Evolutionary conservation across 768 basidiomycete species (phyloP).

Genomic region (Coprinopsis cinerea): DNA sequence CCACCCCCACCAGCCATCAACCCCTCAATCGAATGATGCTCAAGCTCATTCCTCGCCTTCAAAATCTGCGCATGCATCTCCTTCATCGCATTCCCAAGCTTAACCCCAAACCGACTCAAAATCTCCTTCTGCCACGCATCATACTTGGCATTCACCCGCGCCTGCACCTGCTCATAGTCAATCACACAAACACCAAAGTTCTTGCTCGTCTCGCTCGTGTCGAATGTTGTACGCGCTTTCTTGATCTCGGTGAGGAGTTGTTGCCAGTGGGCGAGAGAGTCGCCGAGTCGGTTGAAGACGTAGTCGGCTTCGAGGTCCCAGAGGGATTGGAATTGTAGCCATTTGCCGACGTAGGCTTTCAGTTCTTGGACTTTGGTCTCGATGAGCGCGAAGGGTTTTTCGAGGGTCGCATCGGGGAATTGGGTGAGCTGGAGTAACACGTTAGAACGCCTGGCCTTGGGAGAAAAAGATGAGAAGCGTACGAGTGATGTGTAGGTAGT

Average conservation of each 20-base stretch:
- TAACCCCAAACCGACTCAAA: slow-evolving; percentile 83
- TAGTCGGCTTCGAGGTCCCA: slow-evolving; percentile 98
- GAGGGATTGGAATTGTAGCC: slow-evolving; percentile 97
- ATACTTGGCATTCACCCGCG: slow-evolving; percentile 97
- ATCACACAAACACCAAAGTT: slow-evolving; percentile 91
- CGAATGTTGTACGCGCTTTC: slow-evolving; percentile 92
- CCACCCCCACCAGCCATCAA: slow-evolving; percentile 58
- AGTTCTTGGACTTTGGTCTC: slow-evolving; percentile 85
- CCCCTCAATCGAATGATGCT: slow-evolving; percentile 94
- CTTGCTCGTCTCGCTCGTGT: slow-evolving; percentile 90
- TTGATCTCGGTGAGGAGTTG: slow-evolving; percentile 96
- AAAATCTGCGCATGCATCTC: slow-evolving; percentile 92
- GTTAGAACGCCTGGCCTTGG: slow-evolving; percentile 10
- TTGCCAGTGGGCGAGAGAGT: slow-evolving; percentile 91
- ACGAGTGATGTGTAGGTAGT: slow-evolving; percentile 82
- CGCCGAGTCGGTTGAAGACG: slow-evolving; percentile 92
- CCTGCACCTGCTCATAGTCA: slow-evolving; percentile 97
- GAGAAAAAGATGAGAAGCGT: slow-evolving; percentile 20
- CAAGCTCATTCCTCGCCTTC: slow-evolving; percentile 92
- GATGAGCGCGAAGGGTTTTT: slow-evolving; percentile 79
- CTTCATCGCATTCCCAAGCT: slow-evolving; percentile 94
- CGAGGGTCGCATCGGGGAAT: slow-evolving; percentile 63
- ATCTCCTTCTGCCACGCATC: slow-evolving; percentile 98
- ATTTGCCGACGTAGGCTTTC: slow-evolving; percentile 89
- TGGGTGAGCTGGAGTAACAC: slow-evolving; percentile 51